Percentiles rank a stretch among this genome's conserved stretches.
Evolutionary conservation across 2,329 filamentous ascomycete species (phyloP).

Genomic region (Metarhizium robertsii): DNA sequence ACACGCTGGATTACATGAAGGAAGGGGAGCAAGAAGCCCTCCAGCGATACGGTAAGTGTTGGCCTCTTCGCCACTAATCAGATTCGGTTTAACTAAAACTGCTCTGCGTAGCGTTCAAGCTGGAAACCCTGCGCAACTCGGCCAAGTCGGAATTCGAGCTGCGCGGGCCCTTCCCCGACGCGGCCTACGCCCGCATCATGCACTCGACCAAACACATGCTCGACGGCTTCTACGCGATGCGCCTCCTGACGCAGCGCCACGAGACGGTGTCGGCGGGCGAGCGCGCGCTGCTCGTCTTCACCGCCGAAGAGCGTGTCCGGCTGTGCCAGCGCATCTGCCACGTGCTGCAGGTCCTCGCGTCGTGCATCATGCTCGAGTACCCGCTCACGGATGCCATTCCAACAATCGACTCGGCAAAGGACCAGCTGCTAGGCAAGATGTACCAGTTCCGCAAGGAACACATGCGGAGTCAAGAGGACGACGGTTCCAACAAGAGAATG

Average conservation of each 20-base stretch:
- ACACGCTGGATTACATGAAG: conserved; percentile 64
- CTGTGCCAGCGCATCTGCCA: conserved; percentile 87
- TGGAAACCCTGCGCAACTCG: conserved; percentile 63
- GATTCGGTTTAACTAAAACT: neutral
- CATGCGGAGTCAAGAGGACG: conserved; percentile 21
- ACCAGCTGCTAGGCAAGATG: conserved; percentile 76
- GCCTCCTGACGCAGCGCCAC: conserved; percentile 78
- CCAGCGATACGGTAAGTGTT: conserved; percentile 55
- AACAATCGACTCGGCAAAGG: conserved; percentile 69
- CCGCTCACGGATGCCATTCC: conserved; percentile 84
- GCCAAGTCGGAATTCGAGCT: conserved; percentile 85
- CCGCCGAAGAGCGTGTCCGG: conserved; percentile 66
- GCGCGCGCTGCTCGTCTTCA: conserved; percentile 69
- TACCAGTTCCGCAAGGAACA: conserved; percentile 75
- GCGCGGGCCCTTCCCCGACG: conserved; percentile 73
- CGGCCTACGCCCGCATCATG: conserved; percentile 64
- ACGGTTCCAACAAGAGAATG: conserved; percentile 7
- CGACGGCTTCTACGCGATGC: conserved; percentile 94
- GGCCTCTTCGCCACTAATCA: neutral
- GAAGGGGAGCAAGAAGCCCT: conserved; percentile 81
- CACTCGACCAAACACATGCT: conserved; percentile 74
- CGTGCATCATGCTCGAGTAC: conserved; percentile 89
- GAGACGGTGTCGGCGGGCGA: conserved; percentile 69
- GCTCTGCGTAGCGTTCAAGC: conserved; percentile 41
- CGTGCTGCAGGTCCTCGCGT: conserved; percentile 76